Evolutionary conservation across 257 asterid genomes (phyloP).

Genomic region (Salvia miltiorrhiza): DNA sequence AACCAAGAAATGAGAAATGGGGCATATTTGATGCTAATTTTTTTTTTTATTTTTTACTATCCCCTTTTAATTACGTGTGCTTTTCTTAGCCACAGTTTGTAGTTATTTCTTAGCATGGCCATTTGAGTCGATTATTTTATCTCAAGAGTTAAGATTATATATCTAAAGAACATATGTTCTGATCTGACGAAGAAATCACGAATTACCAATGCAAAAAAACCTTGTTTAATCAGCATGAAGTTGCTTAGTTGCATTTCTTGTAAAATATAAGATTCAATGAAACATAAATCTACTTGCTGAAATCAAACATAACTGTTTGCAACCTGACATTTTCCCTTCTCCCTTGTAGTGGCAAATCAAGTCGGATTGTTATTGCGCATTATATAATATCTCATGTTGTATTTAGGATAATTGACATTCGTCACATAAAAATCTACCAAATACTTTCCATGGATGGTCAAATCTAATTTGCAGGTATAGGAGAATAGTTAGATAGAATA

Average conservation of each 20-base stretch:
- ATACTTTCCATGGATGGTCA: no score
- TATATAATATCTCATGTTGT: no score
- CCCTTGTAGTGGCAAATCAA: neutral
- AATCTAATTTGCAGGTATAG: no score
- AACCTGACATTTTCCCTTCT: neutral
- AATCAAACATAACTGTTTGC: neutral
- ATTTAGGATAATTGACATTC: no score
- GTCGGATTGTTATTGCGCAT: no score
- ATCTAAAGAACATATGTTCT: neutral
- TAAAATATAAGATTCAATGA: neutral
- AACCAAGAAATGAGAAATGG: constrained; percentile 52
- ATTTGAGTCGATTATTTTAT: neutral
- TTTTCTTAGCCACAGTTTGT: neutral
- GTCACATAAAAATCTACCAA: no score
- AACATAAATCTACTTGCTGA: neutral
- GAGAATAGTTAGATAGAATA: no score
- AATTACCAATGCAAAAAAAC: neutral
- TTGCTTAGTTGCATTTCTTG: neutral
- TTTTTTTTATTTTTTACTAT: neutral
- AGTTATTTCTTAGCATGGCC: neutral
- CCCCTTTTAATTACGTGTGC: neutral
- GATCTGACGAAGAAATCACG: neutral
- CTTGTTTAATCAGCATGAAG: neutral
- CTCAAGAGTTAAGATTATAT: neutral
- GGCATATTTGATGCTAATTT: neutral